These are phyloP conservation scores for Pleurotus tuber-regium DNA, from an alignment of 768 basidiomycete genomes.

Conservation along the genomic window DNA sequence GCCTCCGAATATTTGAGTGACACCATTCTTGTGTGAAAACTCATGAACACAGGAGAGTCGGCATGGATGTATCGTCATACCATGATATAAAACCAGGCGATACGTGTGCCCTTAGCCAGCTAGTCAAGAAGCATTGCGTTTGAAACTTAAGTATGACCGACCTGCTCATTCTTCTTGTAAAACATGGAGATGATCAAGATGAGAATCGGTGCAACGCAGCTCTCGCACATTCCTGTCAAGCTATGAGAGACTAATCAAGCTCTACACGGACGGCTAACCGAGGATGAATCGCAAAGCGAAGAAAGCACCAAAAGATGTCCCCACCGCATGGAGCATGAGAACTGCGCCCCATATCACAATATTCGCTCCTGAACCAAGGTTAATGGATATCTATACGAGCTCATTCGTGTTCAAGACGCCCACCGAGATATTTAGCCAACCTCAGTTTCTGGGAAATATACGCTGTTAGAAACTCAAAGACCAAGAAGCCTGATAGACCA, in stretches of 20 bases:
- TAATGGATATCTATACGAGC: neutral
- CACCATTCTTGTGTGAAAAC: constrained; percentile 41
- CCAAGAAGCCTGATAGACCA: constrained; percentile 52
- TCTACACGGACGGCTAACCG: constrained; percentile 42
- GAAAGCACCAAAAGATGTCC: constrained; percentile 56
- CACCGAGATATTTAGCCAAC: constrained; percentile 62
- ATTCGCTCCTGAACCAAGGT: constrained; percentile 40
- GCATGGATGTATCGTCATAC: constrained; percentile 26
- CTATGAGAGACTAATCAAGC: neutral
- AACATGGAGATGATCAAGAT: constrained; percentile 66
- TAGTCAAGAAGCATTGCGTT: neutral
- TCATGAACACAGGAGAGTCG: neutral
- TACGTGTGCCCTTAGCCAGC: constrained; percentile 42
- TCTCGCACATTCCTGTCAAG: constrained; percentile 59
- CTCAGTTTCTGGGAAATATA: constrained; percentile 62
- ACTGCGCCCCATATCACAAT: constrained; percentile 58
- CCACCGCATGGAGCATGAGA: constrained; percentile 58
- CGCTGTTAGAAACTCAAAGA: constrained; percentile 65
- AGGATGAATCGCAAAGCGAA: constrained; percentile 63
- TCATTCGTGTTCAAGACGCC: constrained; percentile 5
- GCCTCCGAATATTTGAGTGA: constrained; percentile 60
- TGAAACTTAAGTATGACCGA: constrained; percentile 9
- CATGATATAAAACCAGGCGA: constrained; percentile 71
- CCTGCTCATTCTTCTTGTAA: constrained; percentile 68
- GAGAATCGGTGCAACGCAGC: constrained; percentile 60